Conservation (phyloP, 768 basidiomycete species). For the Amanita rubescens region DNA sequence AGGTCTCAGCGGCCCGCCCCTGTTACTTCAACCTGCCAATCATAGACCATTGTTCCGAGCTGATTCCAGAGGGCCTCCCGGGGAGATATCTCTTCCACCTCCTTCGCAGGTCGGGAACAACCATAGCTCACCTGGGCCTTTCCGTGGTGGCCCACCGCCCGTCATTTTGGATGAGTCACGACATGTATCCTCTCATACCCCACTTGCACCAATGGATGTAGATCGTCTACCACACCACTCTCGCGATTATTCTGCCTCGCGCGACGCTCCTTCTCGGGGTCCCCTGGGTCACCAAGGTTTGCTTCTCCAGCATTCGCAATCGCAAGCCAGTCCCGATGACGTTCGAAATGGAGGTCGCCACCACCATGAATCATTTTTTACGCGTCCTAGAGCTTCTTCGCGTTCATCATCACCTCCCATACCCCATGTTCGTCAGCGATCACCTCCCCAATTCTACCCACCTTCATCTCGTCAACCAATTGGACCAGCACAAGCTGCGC, state of each 20-base stretch:
- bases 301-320: slow-evolving; percentile 64
- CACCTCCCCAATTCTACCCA: slow-evolving; percentile 46
- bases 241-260: slow-evolving; percentile 49
- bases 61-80: slow-evolving; percentile 58
- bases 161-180: slow-evolving; percentile 71
- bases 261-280: slow-evolving; percentile 40
- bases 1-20: slow-evolving; percentile 58
- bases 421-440: slow-evolving; percentile 48
- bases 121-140: slow-evolving; percentile 63
- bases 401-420: slow-evolving; percentile 55
- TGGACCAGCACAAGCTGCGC: slow-evolving; percentile 42
- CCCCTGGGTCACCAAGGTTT: slow-evolving; percentile 49
- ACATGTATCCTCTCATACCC: slow-evolving; percentile 60
- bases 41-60: slow-evolving; percentile 54
- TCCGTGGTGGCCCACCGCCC: slow-evolving; percentile 78
- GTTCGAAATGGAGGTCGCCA: slow-evolving; percentile 36
- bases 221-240: slow-evolving; percentile 47
- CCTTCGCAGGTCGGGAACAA: slow-evolving; percentile 42
- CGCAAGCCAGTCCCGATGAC: slow-evolving; percentile 46
- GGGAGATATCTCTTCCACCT: slow-evolving; percentile 51
- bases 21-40: slow-evolving; percentile 47
- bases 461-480: slow-evolving; percentile 38
- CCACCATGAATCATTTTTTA: slow-evolving; percentile 52
- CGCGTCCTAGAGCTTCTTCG: slow-evolving; percentile 47
- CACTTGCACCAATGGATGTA: slow-evolving; percentile 74